Conservation (phyloP, 176 grass and related monocot species). For the Melocanna baccifera region DNA sequence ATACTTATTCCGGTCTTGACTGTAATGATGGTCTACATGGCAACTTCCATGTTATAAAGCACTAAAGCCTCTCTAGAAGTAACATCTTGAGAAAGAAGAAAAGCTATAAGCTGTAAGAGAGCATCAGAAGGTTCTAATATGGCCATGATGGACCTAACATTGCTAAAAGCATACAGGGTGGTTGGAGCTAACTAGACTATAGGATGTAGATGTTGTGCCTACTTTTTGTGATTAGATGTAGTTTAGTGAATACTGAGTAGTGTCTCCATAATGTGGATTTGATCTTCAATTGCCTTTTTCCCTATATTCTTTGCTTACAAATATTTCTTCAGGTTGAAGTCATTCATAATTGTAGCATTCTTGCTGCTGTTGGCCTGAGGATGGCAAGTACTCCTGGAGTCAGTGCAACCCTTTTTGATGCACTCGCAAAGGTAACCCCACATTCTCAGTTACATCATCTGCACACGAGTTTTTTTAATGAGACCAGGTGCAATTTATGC, state of each 20-base stretch:
- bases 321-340: conserved; percentile 61
- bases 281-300: not conserved
- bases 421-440: conserved; percentile 65
- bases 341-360: conserved; percentile 76
- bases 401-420: conserved; percentile 84
- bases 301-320: not conserved
- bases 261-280: not conserved
- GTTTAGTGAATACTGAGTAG: not conserved
- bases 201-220: not conserved
- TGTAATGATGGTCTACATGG: not conserved
- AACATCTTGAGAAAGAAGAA: not conserved
- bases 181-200: not conserved
- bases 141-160: not conserved
- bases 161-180: not conserved
- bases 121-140: not conserved
- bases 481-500: not conserved
- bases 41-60: not conserved
- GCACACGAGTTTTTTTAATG: not conserved
- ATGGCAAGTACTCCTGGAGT: conserved; percentile 95
- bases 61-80: not conserved
- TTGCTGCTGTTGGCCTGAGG: conserved; percentile 70
- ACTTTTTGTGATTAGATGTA: not conserved
- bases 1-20: not conserved
- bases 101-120: not conserved
- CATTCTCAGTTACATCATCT: not conserved